phyloP scores from a whole-genome alignment of 1,284 basidiomycete species.

The Chondrostereum purpureum region DNA sequence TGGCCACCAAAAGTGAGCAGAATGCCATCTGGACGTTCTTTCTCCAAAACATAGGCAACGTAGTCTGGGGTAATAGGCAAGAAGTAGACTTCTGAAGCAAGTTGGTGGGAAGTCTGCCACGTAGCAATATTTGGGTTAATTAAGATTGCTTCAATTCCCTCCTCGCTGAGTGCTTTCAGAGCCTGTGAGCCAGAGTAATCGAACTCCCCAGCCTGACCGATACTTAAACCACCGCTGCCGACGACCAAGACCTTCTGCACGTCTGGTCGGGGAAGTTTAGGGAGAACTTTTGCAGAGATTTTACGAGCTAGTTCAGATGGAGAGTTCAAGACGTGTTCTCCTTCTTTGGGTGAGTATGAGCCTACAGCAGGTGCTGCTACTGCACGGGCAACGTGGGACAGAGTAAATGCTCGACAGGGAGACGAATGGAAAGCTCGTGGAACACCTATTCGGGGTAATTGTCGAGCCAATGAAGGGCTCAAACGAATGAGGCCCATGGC shows the following conservation, averaged over 20 bases:
- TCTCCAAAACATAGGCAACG: constrained; percentile 97
- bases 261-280: constrained; percentile 79
- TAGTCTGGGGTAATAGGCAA: constrained; percentile 96
- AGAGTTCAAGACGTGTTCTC: constrained; percentile 81
- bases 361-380: constrained; percentile 79
- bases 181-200: constrained; percentile 99
- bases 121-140: constrained; percentile 98
- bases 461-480: constrained; percentile 8
- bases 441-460: constrained; percentile 19
- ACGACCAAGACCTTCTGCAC: constrained; percentile 97
- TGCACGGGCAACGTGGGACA: constrained; percentile 45
- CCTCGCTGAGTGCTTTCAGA: constrained; percentile 95
- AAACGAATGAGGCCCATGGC: constrained; percentile 13
- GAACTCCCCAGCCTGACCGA: constrained; percentile 99
- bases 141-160: constrained; percentile 91
- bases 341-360: constrained; percentile 60
- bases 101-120: constrained; percentile 94
- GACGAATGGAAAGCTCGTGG: constrained; percentile 17
- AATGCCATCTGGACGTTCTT: constrained; percentile 96
- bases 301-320: constrained; percentile 88
- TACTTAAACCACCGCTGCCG: constrained; percentile 92
- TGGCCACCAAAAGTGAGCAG: constrained; percentile 98
- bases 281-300: constrained; percentile 87
- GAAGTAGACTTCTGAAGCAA: constrained; percentile 97
- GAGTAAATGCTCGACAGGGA: constrained; percentile 24